Base-by-base conservation (phyloP, 1,284 basidiomycete species). In the Cystobasidium pallidum region DNA sequence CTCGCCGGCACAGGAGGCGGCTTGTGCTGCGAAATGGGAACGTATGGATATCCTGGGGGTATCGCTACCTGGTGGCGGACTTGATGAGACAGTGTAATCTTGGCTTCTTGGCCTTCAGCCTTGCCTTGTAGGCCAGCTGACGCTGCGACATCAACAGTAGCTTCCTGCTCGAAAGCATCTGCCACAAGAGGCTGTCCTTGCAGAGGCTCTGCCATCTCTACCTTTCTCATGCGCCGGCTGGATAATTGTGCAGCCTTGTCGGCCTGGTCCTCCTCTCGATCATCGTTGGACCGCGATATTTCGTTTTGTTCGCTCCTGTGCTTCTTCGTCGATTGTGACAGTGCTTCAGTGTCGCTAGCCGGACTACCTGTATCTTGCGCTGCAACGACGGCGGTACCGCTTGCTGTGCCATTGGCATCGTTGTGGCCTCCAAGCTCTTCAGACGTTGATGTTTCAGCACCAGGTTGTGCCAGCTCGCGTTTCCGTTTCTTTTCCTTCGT, bases 31-130 rank as follows among this genome's bases (percentile, higher is more conserved):
- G 91, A 88, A 75, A 99, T 95, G 0, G 95, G 91, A 51, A 91
- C 82, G 82, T 99, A 99, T 76, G 89, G 88, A 81, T 94, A 99
- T 57, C 89, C 88, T 30, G 92, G 90, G 8, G 96, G 96, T 11
- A 99, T 88, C 0, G 94, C 94, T 59, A 99, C 96, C 87, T 97
- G 90, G 81, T 94, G 92, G 67, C 92, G 87, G 71, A 94, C 91
- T 89, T 91, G 64, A 64, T 71, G 49, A 3, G 57, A 54, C 10
- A 74, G 47, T 17, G 67, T 66, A 41, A 72, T 62, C 34, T 72
- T 70, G 47, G 41, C 68, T 36, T 41, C 70, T 28, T 43, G 21
- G 34, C 51, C 70, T 47, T 72, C 70, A 34, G 32, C 28, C 47
- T 15, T 63, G 32, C 63, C 73, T n/a, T 57, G 54, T 41, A 75